Conservation (phyloP, 176 grass and related monocot species). For the Panicum miliaceum region DNA sequence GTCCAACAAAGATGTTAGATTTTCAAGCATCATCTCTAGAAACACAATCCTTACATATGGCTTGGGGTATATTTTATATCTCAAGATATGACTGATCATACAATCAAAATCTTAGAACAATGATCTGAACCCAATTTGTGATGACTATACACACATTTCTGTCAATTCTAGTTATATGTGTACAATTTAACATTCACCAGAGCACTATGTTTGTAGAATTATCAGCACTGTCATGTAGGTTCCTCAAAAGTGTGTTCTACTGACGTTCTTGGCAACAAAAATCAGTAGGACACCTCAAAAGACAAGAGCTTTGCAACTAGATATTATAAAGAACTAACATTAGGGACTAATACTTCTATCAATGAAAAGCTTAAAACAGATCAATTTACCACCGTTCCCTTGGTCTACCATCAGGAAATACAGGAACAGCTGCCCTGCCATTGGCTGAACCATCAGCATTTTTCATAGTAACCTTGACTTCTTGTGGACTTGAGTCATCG, state of each 20-base stretch:
- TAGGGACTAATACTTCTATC: conserved; percentile 33
- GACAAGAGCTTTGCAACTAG: conserved; percentile 17
- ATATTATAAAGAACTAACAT: conserved; percentile 34
- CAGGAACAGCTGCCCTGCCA: conserved; percentile 46
- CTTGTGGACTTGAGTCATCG: conserved; percentile 42
- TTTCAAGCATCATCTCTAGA: not conserved
- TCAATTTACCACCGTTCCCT: conserved; percentile 81
- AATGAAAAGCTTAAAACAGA: conserved; percentile 17
- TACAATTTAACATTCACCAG: not conserved
- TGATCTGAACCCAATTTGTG: not conserved
- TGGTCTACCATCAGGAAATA: conserved; percentile 80
- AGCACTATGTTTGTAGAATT: not conserved
- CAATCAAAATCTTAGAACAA: not conserved
- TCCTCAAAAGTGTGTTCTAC: not conserved
- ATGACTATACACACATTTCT: conserved; percentile 13
- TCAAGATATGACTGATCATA: not conserved
- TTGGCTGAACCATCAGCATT: conserved; percentile 29
- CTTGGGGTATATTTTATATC: not conserved
- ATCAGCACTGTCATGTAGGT: conserved; percentile 3
- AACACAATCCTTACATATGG: not conserved
- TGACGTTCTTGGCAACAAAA: conserved; percentile 15
- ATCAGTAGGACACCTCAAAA: conserved; percentile 36
- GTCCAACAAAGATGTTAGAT: not conserved
- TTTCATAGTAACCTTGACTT: conserved; percentile 34
- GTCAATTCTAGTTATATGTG: conserved; percentile 2